Base-by-base conservation (phyloP, 805 yeast genomes). In the Lipomyces yamadae region DNA sequence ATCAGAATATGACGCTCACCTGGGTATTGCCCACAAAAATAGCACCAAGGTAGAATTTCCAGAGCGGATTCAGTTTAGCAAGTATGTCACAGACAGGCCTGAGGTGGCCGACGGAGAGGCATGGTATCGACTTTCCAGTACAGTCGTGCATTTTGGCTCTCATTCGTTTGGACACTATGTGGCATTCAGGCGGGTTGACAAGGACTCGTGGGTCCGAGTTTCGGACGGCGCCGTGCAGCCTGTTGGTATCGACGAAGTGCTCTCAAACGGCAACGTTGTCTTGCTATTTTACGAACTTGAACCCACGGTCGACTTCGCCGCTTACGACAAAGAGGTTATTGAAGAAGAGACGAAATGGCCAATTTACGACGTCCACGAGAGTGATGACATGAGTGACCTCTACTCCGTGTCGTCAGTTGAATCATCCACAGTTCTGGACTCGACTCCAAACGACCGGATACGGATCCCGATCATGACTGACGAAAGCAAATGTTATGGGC, bases 151-250 rank as follows among this genome's bases (percentile, higher is more conserved):
- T 77, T 92, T 89, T 76, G 98, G 98, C 58, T 90, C 97, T 0
- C 98, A 94, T 74, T 92, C 94, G 73, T 94, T 92, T 76, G 98
- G 98, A 18, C 98, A 94, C 77, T 94, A 94, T 76, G 90, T 93
- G 68, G 91, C 96, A 56, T 94, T 85, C 79, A 85, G 98, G 74
- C 88, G 86, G 74, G 64, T 67, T 42, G 83, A 80, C 65, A 84
- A 96, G 71, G 95, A 93, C 2, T 83, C 86, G 13, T 94, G 98
- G 98, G 93, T 97, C 97, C 85, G 97, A 76, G 88, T 92, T 29
- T 88, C 95, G 73, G 98, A 94, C 77, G 97, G 93, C 75, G 86
- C 88, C 2, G 96, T 93, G 2, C 86, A 91, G 67, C 83, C 90
- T 34, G 92, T 91, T 3, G 84, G 86, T 11, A 96, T 91, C 75